Evolutionary conservation across 345 rosid genomes (phyloP), one percentile per base, ranked within the genome.

Genomic region (Salix brachista): DNA sequence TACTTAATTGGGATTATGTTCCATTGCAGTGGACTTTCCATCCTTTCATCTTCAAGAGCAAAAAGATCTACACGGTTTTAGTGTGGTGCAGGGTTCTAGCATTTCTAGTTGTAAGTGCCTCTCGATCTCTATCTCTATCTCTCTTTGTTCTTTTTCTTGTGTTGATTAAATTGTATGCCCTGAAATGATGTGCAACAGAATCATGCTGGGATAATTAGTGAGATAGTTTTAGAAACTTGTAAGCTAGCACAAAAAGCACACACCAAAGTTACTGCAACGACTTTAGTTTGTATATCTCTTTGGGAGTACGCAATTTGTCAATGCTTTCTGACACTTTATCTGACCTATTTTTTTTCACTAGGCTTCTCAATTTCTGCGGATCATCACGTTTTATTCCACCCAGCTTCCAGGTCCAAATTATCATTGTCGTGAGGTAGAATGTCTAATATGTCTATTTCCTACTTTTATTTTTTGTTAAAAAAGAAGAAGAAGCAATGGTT

Each of bases 341-440:
- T 7, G 18, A 10, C 34, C 44, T 28, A 41, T 36, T 74, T 79
- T 18, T 36, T 48, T 77, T 41, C 60, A 77, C 78, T 89, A 96
- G 99, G 92, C 90, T 77, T 94, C 90, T 72, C 99, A 96, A 80
- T 19, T 79, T 82, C 98, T 96, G 78, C 95, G 99, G 28, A 84
- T 96, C 66, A 80, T 94, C 65, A 89, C 99, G 50, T 96, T 96
- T 84, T 96, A 92, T 79, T 88, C 99, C 7, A 96, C 99, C 25
- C 98, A 92, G 87, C 98, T 93, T 84, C 99, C 99, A 18, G 99
- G 99, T 72, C 99, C 99, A 69, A 95, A 95, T 79, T 93, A 95
- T 77, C 99, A 95, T 78, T 95, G 99, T 77, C 94, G 96, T 0
- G 96, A 91, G 99, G 99, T 94, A 89, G 37, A 70, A 12, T 79